Conservation (phyloP, 805 yeast genomes). For the Wickerhamomyces queroliae region DNA sequence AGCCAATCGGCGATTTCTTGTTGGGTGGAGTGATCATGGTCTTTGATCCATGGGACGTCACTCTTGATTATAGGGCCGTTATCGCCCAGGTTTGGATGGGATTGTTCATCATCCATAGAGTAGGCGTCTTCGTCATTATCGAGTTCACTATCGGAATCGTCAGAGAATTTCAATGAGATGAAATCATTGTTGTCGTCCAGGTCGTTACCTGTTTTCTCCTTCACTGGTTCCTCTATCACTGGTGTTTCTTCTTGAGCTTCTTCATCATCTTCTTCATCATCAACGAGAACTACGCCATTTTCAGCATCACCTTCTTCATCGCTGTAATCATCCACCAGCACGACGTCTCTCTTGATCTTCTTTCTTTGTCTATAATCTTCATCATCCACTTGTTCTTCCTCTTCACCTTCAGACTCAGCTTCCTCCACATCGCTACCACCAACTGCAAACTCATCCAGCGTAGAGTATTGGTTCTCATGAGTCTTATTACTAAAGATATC, state of each 20-base stretch:
- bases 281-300: not conserved
- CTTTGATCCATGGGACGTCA: conserved; percentile 67
- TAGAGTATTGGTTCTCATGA: conserved; percentile 19
- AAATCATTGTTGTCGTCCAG: conserved; percentile 35
- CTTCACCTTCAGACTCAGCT: conserved; percentile 1
- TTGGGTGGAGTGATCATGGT: conserved; percentile 72
- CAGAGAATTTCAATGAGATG: conserved; percentile 30
- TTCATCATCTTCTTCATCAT: not conserved
- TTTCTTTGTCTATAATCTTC: not conserved
- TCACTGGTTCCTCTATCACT: not conserved
- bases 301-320: conserved; percentile 2
- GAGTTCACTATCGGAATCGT: conserved; percentile 11
- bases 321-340: conserved; percentile 7
- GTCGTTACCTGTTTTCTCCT: conserved; percentile 16
- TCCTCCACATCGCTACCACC: conserved; percentile 3
- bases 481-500: conserved; percentile 18
- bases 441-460: conserved; percentile 5
- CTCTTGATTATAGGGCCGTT: conserved; percentile 14
- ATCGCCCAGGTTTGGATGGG: conserved; percentile 7
- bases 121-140: conserved; percentile 21
- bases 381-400: not conserved
- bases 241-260: not conserved
- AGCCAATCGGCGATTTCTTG: conserved; percentile 83
- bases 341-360: not conserved
- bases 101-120: conserved; percentile 21